These are phyloP conservation scores for Tripterygium wilfordii DNA, from an alignment of 177 flowering plant species.

Conservation along the genomic window DNA sequence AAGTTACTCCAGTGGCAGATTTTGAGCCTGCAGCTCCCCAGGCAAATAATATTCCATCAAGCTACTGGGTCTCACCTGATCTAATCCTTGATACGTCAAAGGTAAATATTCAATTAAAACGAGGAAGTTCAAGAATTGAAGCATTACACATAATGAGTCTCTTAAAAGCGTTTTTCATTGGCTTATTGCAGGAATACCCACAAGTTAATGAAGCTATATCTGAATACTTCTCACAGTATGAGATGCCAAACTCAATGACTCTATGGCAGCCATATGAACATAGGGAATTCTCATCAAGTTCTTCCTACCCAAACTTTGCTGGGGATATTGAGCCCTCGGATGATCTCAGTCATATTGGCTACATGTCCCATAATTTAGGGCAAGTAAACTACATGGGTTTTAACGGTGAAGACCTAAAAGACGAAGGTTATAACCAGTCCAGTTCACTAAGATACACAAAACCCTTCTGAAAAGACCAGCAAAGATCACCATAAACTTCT, in stretches of 20 bases:
- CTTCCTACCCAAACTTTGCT: conserved; percentile 43
- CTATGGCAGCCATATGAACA: conserved; percentile 34
- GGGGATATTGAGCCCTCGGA: conserved; percentile 37
- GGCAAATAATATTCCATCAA: conserved; percentile 18
- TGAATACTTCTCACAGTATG: conserved; percentile 20
- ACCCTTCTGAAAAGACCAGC: conserved; percentile 14
- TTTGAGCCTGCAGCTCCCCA: conserved; percentile 23
- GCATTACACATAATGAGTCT: neutral
- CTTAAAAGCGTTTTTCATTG: neutral
- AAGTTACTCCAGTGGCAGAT: conserved; percentile 16
- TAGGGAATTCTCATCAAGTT: conserved; percentile 31
- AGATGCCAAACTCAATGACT: conserved; percentile 19
- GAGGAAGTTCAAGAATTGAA: too few relatives aligned
- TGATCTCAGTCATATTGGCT: conserved; percentile 29
- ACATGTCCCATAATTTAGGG: conserved; percentile 43
- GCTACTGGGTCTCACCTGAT: conserved; percentile 46
- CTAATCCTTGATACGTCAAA: conserved; percentile 63
- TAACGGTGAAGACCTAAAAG: conserved; percentile 27
- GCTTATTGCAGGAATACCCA: conserved; percentile 32
- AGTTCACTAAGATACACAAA: conserved; percentile 26
- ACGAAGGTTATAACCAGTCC: conserved; percentile 35
- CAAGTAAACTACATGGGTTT: conserved; percentile 29
- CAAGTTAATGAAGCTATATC: conserved; percentile 24
- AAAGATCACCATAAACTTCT: conserved; percentile 7
- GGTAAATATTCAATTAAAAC: conserved; percentile 30